Percentiles rank a stretch among this genome's conserved stretches.
These are phyloP conservation scores for Elaeagnus macrophylla DNA, from an alignment of 306 rosid species.

Conservation along the genomic window DNA sequence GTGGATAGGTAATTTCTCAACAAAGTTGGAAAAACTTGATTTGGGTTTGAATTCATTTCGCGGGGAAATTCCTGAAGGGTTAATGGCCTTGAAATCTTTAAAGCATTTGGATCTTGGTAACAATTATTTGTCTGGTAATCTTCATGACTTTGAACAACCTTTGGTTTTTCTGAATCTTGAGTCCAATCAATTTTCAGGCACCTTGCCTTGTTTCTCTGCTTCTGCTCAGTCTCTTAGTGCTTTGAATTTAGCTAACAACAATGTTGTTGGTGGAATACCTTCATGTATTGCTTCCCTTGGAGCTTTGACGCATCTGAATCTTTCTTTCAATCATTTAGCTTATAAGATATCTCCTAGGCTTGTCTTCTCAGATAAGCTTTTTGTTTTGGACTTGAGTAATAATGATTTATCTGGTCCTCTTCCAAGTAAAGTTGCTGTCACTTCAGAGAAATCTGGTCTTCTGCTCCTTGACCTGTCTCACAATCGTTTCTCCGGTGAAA, in stretches of 20 bases:
- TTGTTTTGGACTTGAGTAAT: conserved; percentile 86
- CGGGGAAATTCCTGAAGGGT: conserved; percentile 68
- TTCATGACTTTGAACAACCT: conserved; percentile 63
- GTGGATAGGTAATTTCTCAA: conserved; percentile 87
- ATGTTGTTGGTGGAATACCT: conserved; percentile 76
- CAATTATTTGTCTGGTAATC: conserved; percentile 51
- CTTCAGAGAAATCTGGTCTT: conserved; percentile 83
- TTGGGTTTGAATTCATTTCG: conserved; percentile 50
- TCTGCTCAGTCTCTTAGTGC: conserved; percentile 51
- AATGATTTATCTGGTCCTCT: conserved; percentile 80
- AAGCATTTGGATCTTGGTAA: conserved; percentile 62
- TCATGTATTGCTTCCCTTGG: conserved; percentile 72
- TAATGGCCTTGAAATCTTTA: conserved; percentile 49
- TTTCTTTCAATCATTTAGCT: conserved; percentile 66
- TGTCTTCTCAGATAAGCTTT: conserved; percentile 75
- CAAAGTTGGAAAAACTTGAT: conserved; percentile 51
- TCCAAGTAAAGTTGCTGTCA: conserved; percentile 66
- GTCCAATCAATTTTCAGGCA: conserved; percentile 79
- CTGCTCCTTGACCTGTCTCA: conserved; percentile 90
- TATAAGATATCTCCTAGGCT: conserved; percentile 75
- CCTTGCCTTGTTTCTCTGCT: conserved; percentile 85
- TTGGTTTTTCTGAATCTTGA: conserved; percentile 67
- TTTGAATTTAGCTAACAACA: conserved; percentile 72
- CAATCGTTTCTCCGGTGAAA: conserved; percentile 78
- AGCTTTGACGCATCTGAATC: conserved; percentile 65